A percentile compares a stretch with the other conserved stretches of the same genome.
These are phyloP conservation scores for Endothia cerciana DNA, from an alignment of 2,329 filamentous ascomycete genomes.

Conservation along the genomic window DNA sequence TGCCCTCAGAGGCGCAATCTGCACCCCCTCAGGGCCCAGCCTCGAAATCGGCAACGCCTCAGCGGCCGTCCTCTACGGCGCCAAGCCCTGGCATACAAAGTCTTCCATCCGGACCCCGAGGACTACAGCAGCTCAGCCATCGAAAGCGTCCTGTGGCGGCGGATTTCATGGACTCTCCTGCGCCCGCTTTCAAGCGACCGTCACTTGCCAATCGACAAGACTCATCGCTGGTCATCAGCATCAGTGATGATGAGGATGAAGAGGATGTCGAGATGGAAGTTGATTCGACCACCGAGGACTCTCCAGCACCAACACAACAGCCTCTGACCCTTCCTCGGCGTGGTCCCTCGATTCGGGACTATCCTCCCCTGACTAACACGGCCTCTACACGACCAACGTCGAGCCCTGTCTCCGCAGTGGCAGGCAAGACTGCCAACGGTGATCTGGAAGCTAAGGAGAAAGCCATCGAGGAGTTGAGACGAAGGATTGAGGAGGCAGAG, in stretches of 20 bases:
- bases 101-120: slow-evolving; percentile 26
- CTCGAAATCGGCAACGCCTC: slow-evolving; percentile 5
- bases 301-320: slow-evolving; percentile 39
- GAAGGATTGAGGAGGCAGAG: slow-evolving; percentile 61
- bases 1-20: not conserved
- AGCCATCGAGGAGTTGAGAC: slow-evolving; percentile 64
- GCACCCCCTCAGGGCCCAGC: not conserved
- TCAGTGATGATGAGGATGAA: slow-evolving; percentile 72
- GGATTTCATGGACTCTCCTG: slow-evolving; percentile 66
- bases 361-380: slow-evolving; percentile 47
- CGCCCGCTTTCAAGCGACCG: slow-evolving; percentile 58
- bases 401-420: slow-evolving; percentile 41
- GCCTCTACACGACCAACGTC: slow-evolving; percentile 43
- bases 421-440: slow-evolving; percentile 19
- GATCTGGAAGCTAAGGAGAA: slow-evolving; percentile 48
- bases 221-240: slow-evolving; percentile 76
- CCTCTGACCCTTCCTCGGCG: slow-evolving; percentile 38
- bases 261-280: slow-evolving; percentile 72
- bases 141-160: slow-evolving; percentile 62
- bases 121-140: slow-evolving; percentile 31
- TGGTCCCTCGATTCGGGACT: slow-evolving; percentile 46
- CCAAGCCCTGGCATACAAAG: slow-evolving; percentile 10
- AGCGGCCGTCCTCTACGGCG: not conserved
- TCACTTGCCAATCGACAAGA: slow-evolving; percentile 63
- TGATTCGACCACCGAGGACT: slow-evolving; percentile 54